Evolutionary conservation across 2,329 filamentous ascomycete species (phyloP).

Genomic region (Ceratocystis colombiana): DNA sequence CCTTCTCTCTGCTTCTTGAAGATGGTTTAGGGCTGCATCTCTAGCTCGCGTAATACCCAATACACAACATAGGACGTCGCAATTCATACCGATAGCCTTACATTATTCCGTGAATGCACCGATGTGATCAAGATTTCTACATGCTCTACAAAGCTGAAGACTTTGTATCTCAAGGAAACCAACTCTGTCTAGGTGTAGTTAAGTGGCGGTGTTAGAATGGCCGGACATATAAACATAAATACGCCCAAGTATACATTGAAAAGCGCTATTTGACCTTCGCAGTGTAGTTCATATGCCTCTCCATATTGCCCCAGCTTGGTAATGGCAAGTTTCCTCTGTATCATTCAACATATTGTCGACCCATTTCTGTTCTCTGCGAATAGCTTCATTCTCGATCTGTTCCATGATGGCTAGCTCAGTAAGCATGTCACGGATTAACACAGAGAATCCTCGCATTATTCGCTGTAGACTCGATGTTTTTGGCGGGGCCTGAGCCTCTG

Average conservation of each 20-base stretch:
- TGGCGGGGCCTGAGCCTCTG: background rate
- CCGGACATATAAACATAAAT: background rate
- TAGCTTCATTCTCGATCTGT: constrained; percentile 48
- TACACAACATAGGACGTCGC: background rate
- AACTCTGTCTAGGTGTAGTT: too few relatives aligned
- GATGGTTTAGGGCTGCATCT: background rate
- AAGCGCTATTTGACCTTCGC: background rate
- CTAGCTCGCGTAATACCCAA: constrained; percentile 6
- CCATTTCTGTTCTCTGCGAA: constrained; percentile 49
- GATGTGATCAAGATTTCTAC: background rate
- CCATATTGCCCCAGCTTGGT: constrained; percentile 42
- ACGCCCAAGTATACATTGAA: background rate
- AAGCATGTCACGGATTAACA: constrained; percentile 49
- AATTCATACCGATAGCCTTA: background rate
- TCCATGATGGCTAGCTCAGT: constrained; percentile 54
- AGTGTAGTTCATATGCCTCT: constrained; percentile 31
- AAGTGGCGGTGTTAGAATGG: too few relatives aligned
- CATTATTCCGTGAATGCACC: background rate
- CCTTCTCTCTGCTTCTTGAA: background rate
- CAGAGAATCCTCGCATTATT: constrained; percentile 41
- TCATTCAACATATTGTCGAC: constrained; percentile 45
- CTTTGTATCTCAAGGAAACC: too few relatives aligned
- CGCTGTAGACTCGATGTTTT: constrained; percentile 36
- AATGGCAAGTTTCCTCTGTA: constrained; percentile 31
- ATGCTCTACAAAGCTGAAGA: too few relatives aligned